Evolutionary conservation across 2,329 filamentous ascomycete genomes (phyloP).

Genomic region (Aspergillus niger): DNA sequence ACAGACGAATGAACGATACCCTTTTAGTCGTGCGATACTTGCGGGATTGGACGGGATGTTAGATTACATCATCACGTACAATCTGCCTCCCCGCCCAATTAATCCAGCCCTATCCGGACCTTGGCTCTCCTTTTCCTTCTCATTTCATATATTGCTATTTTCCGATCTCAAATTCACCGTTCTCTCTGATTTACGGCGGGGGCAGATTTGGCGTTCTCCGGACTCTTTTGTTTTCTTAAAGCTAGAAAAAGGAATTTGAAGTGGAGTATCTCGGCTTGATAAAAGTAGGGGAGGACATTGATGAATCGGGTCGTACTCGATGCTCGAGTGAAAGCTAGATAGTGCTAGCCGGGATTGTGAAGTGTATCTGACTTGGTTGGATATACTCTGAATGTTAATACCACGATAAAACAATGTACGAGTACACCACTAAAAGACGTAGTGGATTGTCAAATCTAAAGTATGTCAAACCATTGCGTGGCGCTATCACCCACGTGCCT

Average conservation of each 20-base stretch:
- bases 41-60: neutral
- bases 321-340: neutral
- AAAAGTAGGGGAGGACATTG: neutral
- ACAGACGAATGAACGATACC: slow-evolving; percentile 29
- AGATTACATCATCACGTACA: neutral
- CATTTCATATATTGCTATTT: neutral
- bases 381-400: neutral
- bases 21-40: slow-evolving; percentile 15
- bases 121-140: neutral
- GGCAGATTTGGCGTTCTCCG: slow-evolving; percentile 15
- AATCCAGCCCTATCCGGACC: neutral
- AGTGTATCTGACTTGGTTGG: neutral
- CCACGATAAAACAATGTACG: neutral
- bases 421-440: neutral
- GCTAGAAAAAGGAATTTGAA: slow-evolving; percentile 8
- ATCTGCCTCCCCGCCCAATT: too few relatives aligned
- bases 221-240: slow-evolving; percentile 3
- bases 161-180: neutral
- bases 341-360: neutral
- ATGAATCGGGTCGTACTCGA: neutral
- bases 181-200: slow-evolving; percentile 9
- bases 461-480: too few relatives aligned
- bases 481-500: too few relatives aligned
- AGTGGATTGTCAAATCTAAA: too few relatives aligned
- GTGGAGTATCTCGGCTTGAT: neutral